Base-by-base conservation (phyloP, 148 eudicot species). In the Chenopodium quinoa region DNA sequence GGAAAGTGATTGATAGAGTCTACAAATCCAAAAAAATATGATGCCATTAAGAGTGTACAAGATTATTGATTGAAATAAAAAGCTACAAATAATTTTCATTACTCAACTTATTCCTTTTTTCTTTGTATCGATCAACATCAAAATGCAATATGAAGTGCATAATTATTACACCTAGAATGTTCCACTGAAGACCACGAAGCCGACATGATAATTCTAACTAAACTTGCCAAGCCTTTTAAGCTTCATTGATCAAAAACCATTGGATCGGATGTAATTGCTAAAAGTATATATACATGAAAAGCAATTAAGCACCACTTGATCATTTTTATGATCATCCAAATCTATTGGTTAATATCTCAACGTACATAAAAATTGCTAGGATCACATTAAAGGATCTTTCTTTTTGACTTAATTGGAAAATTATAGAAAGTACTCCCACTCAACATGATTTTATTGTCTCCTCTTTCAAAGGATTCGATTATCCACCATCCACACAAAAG, bases 341-440 rank as follows among this genome's bases (percentile, higher is more conserved):
- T 40, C 80, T 44, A 40, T 65, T 44, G 80, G 71, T 25, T 77
- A 12, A 40, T 40, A 40, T 40, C 44, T 40, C 44, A 40, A 6
- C 44, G 44, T 40, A 44, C 48, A 75, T 16, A 12, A 27, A 5
- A 34, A 31, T 8, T 52, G 56, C 16, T 52, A 10, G 12, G 46
- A 75, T 75, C 44, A 17, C 14, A 29, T 31, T 75, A 19, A 8
- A 65, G 82, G 82, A 79, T 71, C 76, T 69, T 58, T 20, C 75
- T 80, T 71, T 77, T 80, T 80, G 77, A 71, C 82, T 72, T 80
- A 60, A n/a, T 80, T 72, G 52, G 17, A 27, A 60, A 72, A n/a
- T 54, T 80, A 54, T 52, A 40, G 60, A 79, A 72, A 22, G 44
- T 56, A 71, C 60, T 80, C 37, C 70, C 68, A 79, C 77, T 50